Base-by-base conservation (phyloP, 495 filamentous ascomycete species). In the Aspergillus hancockii region DNA sequence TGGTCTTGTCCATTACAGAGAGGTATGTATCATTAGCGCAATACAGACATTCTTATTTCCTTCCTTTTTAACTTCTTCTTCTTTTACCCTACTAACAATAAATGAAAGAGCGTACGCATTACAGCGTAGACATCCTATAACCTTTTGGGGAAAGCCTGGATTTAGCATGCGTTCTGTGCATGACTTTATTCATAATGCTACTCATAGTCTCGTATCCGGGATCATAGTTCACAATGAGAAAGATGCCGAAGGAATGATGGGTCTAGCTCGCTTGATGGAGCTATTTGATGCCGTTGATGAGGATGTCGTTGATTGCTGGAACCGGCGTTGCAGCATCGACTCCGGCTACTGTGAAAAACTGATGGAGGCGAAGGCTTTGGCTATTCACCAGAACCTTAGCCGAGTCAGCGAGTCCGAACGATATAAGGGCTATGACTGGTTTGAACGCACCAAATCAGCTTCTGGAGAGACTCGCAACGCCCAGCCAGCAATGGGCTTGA, bases 91-190 rank as follows among this genome's bases (percentile, higher is more conserved):
- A 65, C 59, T 56, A 53, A 21, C 3, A 19, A 23, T 22, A 22
- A 8, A 34, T n/a, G 9, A 52, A 57, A 85, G 85, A 70, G 81
- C 90, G 12, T 93, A 92, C 71, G 92, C 91, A 47, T 77, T 96
- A 30, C 89, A 92, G 67, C 68, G 69, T 9, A 69, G 71, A 45
- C 75, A 75, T 56, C 69, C 75, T 18, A 72, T 78, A 10, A 76
- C 67, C 31, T 78, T 78, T 52, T 71, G 68, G 41, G 74, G 74
- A 4, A 70, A 66, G 31, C 71, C 74, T 8, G 68, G 69, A 13
- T 71, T 74, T 57, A 72, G 68, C 49, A 71, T 75, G 67, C 70
- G 66, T 19, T 70, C 72, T 32, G 68, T 74, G 5, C 69, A 76
- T 25, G 75, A 75, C 19, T 71, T 76, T 46, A 72, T 78, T 16